Evolutionary conservation across 306 rosid genomes (phyloP), one percentile per base, ranked within the genome.

Genomic region (Medicago arabica): DNA sequence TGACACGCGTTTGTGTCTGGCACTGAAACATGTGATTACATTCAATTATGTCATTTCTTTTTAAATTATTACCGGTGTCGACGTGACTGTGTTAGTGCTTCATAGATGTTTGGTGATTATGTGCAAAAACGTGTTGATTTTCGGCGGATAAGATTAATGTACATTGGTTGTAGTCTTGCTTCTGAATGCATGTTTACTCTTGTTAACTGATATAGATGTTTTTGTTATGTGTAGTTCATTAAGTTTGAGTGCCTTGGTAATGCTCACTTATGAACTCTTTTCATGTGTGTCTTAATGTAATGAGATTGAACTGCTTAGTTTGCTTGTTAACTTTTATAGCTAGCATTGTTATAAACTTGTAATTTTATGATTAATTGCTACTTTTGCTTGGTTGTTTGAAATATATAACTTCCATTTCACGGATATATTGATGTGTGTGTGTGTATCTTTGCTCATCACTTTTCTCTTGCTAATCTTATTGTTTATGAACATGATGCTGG

Each of bases 401-500:
- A 69, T 10, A 25, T 65, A 44, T 61, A 7, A 34, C 28, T 64
- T 46, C 36, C 6, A 36, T 67, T 43, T 53, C 2, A 13, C 63
- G 15, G 39, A 13, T 25, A 28, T 43, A 59, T 63, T 36, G 21
- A 67, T 73, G 40, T 67, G 60, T 69, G 49, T 69, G 49, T 58
- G 8, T 13, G 23, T 28, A 39, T 69, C 64, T 75, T 39, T 64
- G n/a, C 5, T 72, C 62, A 44, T 72, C 25, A 46, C 38, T 15
- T 6, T 59, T 59, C 6, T 67, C 44, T 28, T 53, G 39, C 75
- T 44, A 77, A 77, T 28, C 28, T 76, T 55, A 43, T 66, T 9
- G 13, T 61, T 69, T 60, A 60, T 60, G 69, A 81, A 69, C 74
- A 19, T 78, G 55, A 50, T 63, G 85, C 55, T 79, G 82, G 50